Base-by-base conservation (phyloP, 192 early-diverging fungal species). In the Linnemannia schmuckeri region DNA sequence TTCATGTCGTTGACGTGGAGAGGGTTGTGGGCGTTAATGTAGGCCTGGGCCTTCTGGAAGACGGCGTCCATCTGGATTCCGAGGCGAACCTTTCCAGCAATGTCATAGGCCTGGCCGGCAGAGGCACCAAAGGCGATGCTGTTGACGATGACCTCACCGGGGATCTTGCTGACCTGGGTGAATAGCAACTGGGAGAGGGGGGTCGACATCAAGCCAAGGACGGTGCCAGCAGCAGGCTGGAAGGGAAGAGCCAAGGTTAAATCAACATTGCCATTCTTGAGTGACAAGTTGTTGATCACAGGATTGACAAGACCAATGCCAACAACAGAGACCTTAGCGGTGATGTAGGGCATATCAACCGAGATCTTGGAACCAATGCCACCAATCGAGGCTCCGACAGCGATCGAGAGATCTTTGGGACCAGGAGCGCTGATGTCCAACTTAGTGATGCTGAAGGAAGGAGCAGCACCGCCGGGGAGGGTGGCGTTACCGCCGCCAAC, bases 331-430 rank as follows among this genome's bases (percentile, higher is more conserved):
- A 84, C 46, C 49, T 75, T 10, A 42, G 78, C 73, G 61, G 68
- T 77, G n/a, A 78, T 44, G 47, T 84, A 84, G 15, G 82, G 82
- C 82, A 84, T 79, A 49, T 84, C 72, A 33, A 79, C 77, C 9
- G 82, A 84, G 77, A 84, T 79, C 73, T 84, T 84, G 41, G 82
- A 84, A 1, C 82, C 82, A 71, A 84, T 84, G 35, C 82, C 82
- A 6, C 82, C 73, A 20, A 84, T 84, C 9, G 82, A 84, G 33
- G 82, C 82, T 68, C 70, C 77, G n/a, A 79, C n/a, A 10, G 72
- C 82, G 38, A 84, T 41, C 5, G 77, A 75, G 30, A 84, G 77
- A 37, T 84, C 82, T 20, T 75, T 75, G 41, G 82, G 68, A 63
- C 77, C 77, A 63, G 77, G 77, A n/a, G 82, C 82, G 74, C 77